A percentile compares a stretch with the other conserved stretches of the same genome.
phyloP scores from a whole-genome alignment of 495 filamentous ascomycete genomes.

The Podospora appendiculata region DNA sequence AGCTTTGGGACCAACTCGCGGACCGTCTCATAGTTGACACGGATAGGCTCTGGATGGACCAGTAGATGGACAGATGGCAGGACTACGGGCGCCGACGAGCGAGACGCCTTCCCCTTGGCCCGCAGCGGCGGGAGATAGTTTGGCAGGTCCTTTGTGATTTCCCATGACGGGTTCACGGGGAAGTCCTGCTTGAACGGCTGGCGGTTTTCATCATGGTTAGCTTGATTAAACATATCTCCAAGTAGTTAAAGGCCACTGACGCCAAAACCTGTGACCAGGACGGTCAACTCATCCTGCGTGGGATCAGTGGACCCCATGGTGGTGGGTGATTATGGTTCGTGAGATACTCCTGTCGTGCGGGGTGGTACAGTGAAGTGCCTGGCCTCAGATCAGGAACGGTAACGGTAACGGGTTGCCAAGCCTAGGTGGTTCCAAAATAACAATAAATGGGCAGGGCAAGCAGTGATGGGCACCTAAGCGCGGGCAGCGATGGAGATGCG shows the following conservation, averaged over 20 bases:
- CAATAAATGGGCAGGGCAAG: too few species aligned
- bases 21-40: conserved; percentile 61
- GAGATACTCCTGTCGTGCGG: neutral
- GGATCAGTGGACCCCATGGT: conserved; percentile 31
- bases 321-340: neutral
- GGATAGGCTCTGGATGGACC: conserved; percentile 57
- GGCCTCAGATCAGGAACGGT: too few species aligned
- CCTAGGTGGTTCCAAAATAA: too few species aligned
- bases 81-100: neutral
- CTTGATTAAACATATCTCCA: neutral
- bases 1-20: conserved; percentile 53
- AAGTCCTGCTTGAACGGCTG: conserved; percentile 61
- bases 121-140: conserved; percentile 43
- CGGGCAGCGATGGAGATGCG: too few species aligned
- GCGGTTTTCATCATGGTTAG: neutral
- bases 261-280: conserved; percentile 66
- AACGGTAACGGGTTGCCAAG: too few species aligned
- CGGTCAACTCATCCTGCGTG: conserved; percentile 46
- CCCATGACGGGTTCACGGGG: conserved; percentile 63
- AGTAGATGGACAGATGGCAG: conserved; percentile 54
- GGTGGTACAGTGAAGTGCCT: neutral
- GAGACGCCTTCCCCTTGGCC: conserved; percentile 18
- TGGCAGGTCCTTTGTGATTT: conserved; percentile 51
- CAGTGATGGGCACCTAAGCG: too few species aligned
- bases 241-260: conserved; percentile 35